Conservation (phyloP, 768 basidiomycete genomes). For the Pleurotus tuber-regium region DNA sequence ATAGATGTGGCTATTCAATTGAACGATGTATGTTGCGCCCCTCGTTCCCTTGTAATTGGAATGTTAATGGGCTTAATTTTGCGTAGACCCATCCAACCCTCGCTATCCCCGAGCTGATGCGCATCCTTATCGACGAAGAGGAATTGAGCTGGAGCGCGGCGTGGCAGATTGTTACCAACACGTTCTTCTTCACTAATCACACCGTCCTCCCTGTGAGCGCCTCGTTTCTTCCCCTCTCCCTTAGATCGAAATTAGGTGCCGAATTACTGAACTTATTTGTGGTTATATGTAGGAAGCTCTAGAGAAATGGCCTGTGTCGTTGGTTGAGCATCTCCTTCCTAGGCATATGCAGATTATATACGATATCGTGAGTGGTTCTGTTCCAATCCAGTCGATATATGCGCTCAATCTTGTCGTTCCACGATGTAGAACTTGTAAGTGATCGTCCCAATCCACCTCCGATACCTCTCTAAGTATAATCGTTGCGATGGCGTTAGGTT, state of each 20-base stretch:
- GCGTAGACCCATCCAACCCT: constrained; percentile 89
- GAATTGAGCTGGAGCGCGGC: constrained; percentile 80
- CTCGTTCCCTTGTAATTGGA: not conserved
- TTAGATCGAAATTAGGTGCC: no score
- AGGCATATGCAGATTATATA: constrained; percentile 92
- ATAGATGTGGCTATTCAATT: constrained; percentile 88
- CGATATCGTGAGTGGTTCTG: constrained; percentile 64
- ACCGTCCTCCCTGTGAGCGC: constrained; percentile 80
- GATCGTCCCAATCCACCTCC: no score
- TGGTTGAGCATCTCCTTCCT: constrained; percentile 76
- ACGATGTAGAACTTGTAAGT: constrained; percentile 48
- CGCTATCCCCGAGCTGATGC: constrained; percentile 93
- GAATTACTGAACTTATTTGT: no score
- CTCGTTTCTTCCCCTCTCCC: not conserved
- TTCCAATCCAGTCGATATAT: not conserved
- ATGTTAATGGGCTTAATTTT: not conserved
- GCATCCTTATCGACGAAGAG: constrained; percentile 90
- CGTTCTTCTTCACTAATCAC: constrained; percentile 96
- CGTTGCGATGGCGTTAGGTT: constrained; percentile 29
- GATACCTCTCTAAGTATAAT: not conserved
- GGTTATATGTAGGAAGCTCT: constrained; percentile 67
- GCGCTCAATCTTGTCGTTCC: not conserved
- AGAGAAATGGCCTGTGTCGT: constrained; percentile 90
- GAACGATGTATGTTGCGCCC: constrained; percentile 66
- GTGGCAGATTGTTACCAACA: constrained; percentile 86